Base-by-base conservation (phyloP, 192 early-diverging fungal genomes). In the Coemansia reversa region DNA sequence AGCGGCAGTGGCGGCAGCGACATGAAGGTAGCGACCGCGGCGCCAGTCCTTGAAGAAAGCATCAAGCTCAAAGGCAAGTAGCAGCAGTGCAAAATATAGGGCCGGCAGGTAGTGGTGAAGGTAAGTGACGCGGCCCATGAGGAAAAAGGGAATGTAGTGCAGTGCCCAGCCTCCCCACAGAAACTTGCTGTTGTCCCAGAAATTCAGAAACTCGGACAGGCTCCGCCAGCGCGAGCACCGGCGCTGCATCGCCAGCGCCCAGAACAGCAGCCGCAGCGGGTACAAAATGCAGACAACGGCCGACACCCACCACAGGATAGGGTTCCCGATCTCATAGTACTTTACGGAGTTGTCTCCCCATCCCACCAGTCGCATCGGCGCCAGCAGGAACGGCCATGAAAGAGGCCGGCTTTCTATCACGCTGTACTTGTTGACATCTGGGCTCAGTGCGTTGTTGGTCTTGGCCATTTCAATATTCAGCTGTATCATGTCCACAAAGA, bases 31-130 rank as follows among this genome's bases (percentile, higher is more conserved):
- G 63, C 86, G 84, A 59, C 88, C 81, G 14, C 82, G 65, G 76
- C 79, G 86, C 75, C 95, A 76, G 70, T 64, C 49, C 32, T 51
- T 57, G 51, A 72, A 70, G 67, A 70, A 81, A 69, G 91, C 93
- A 58, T 95, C 91, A 56, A 92, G 69, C 27, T 94, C 84, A 51
- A 82, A 87, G 16, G 89, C 90, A 22, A 89, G 67, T 18, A 89
- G 63, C 71, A 98, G 75, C 62, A 89, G 90, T 25, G 84, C 89
- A 81, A 94, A 91, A 51, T 96, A 90, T 32, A 89, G 86, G 5
- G 90, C 87, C 1, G 94, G 95, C 54, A 97, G 77, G 73, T 98
- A 98, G 80, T 98, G 96, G 82, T 98, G 96, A 62, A 98, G 70
- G 75, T 96, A 98, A 6, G 95, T 84, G 55, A 90, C 87, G 39